Conservation (phyloP, 768 basidiomycete genomes). For the Rhodotorula taiwanensis region DNA sequence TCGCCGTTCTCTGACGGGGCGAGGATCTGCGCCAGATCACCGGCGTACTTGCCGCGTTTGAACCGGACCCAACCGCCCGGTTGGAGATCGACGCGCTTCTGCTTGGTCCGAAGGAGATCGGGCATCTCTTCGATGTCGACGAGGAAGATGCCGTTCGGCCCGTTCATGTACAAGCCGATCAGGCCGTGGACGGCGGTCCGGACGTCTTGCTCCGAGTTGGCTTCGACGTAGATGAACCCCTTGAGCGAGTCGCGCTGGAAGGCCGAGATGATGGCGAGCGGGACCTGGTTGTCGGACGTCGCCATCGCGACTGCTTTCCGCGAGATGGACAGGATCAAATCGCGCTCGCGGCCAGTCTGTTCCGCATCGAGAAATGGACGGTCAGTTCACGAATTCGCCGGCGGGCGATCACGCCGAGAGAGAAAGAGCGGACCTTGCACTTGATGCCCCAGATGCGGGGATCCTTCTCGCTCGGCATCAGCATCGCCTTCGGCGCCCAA, state of each 20-base stretch:
- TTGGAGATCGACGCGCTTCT: conserved; percentile 74
- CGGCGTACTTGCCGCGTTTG: conserved; percentile 83
- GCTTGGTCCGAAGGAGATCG: conserved; percentile 87
- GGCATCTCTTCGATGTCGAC: conserved; percentile 99
- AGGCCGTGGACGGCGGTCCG: conserved; percentile 77
- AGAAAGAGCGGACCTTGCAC: conserved; percentile 61
- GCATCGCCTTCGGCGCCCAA: conserved; percentile 78
- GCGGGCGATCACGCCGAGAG: too few relatives aligned
- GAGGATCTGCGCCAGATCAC: conserved; percentile 90
- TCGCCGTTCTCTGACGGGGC: conserved; percentile 90
- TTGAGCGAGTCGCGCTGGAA: conserved; percentile 93
- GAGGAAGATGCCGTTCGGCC: conserved; percentile 61
- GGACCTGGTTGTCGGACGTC: conserved; percentile 66
- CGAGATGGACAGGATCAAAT: conserved; percentile 89
- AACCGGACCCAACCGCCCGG: conserved; percentile 93
- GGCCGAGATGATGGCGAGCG: conserved; percentile 80
- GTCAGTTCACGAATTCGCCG: too few relatives aligned
- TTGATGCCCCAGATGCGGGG: conserved; percentile 92
- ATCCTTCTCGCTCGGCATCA: conserved; percentile 96
- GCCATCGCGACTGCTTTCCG: conserved; percentile 69
- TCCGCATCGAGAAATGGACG: too few relatives aligned
- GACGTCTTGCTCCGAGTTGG: conserved; percentile 77
- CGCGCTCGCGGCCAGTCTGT: conserved; percentile 86
- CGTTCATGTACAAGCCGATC: conserved; percentile 72
- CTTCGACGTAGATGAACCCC: conserved; percentile 95